Evolutionary conservation across 768 basidiomycete species (phyloP).

Genomic region (Lyophyllum decastes): DNA sequence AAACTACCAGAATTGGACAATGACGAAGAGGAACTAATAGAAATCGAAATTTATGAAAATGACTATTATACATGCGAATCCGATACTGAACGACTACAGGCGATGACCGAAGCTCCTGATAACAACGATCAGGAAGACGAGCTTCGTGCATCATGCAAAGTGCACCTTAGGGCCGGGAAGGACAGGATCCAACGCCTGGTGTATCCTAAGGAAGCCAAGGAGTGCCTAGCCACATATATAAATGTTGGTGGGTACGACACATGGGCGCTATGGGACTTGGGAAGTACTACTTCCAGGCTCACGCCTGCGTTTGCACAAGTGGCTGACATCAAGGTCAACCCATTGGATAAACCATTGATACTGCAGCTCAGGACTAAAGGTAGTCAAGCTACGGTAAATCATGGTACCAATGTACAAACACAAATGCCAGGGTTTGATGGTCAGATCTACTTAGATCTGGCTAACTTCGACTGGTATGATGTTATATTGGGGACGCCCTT

Average conservation of each 20-base stretch:
- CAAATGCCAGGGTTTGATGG: conserved; percentile 1
- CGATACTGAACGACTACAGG: neutral
- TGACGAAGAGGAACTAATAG: neutral
- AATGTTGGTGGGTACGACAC: no score
- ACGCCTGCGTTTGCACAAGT: conserved; percentile 16
- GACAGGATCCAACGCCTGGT: neutral
- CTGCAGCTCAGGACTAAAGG: no score
- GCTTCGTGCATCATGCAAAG: no score
- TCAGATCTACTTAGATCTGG: conserved; percentile 29
- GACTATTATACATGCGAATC: neutral
- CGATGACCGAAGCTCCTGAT: neutral
- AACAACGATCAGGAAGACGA: no score
- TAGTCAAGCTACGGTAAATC: conserved; percentile 28
- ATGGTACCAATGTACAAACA: conserved; percentile 20
- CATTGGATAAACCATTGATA: conserved; percentile 13
- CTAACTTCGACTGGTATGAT: conserved; percentile 36
- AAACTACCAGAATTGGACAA: neutral
- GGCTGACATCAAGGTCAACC: conserved; percentile 7
- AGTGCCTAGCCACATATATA: no score
- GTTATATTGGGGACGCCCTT: conserved; percentile 36
- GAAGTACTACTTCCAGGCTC: conserved; percentile 20
- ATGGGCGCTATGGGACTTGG: no score
- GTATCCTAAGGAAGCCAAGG: neutral
- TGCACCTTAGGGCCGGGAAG: neutral
- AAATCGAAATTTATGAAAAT: neutral